These are phyloP conservation scores for Paecilomyces dactylethromorphus DNA, from an alignment of 2,329 filamentous ascomycete genomes.

Conservation along the genomic window DNA sequence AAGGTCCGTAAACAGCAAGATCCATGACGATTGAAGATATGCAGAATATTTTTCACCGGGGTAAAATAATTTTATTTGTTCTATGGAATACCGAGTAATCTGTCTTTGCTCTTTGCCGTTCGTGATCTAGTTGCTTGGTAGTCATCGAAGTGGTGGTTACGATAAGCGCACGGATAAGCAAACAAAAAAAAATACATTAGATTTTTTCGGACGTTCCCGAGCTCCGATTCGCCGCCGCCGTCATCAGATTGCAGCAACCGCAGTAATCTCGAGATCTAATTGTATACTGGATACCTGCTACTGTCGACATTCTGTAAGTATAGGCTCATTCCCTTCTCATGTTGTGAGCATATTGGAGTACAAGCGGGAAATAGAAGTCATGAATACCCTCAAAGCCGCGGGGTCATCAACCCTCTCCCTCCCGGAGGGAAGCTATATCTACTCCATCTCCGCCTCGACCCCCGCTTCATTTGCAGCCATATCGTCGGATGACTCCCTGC, in stretches of 20 bases:
- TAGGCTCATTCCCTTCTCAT: background rate
- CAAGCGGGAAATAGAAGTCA: constrained; percentile 3
- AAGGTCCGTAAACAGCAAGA: too few species aligned
- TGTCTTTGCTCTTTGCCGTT: background rate
- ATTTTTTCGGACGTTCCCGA: background rate
- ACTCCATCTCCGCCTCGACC: constrained; percentile 27
- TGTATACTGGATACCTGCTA: background rate
- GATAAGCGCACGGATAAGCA: background rate
- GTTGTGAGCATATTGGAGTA: background rate
- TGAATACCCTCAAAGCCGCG: constrained; percentile 27
- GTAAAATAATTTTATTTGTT: background rate
- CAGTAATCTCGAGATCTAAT: background rate
- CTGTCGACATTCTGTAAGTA: background rate
- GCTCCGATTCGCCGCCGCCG: background rate
- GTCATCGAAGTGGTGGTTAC: background rate
- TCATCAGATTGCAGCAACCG: background rate
- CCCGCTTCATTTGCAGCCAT: constrained; percentile 32
- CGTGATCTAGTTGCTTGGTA: too few species aligned
- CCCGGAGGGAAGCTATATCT: constrained; percentile 37
- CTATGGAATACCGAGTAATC: background rate
- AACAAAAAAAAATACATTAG: background rate
- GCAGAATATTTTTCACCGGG: too few species aligned
- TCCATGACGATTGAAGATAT: too few species aligned
- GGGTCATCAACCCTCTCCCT: constrained; percentile 33
- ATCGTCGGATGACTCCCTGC: constrained; percentile 40